phyloP scores from a whole-genome alignment of 306 rosid species.

The Abrus precatorius region DNA sequence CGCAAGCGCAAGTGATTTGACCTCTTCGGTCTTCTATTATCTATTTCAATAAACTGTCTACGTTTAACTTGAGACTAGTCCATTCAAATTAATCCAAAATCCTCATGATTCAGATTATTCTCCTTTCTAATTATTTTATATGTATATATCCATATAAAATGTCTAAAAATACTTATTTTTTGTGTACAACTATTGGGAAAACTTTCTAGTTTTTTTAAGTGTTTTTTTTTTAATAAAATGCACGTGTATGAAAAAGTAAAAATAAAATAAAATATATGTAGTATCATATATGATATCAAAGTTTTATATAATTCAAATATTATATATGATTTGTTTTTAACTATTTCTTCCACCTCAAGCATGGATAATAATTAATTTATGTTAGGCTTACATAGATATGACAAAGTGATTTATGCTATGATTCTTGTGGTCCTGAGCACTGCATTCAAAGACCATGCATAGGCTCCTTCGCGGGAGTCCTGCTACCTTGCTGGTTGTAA shows the following conservation, averaged over 20 bases:
- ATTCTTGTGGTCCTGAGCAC: conserved; percentile 50
- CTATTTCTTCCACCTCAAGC: conserved; percentile 2
- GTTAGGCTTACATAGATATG: neutral
- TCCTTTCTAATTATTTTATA: neutral
- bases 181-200: too few relatives aligned
- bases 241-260: too few relatives aligned
- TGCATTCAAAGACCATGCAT: conserved; percentile 21
- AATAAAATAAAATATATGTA: too few relatives aligned
- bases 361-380: conserved; percentile 38
- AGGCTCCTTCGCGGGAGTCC: conserved; percentile 34
- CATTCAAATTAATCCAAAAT: conserved; percentile 22
- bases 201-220: too few relatives aligned
- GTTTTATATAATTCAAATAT: too few relatives aligned
- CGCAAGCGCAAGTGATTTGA: conserved; percentile 6
- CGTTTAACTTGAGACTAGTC: conserved; percentile 10
- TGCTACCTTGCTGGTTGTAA: conserved; percentile 55
- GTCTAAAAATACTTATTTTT: too few relatives aligned
- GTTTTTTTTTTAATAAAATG: too few relatives aligned
- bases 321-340: neutral
- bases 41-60: neutral
- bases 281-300: too few relatives aligned
- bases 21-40: conserved; percentile 29
- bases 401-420: conserved; percentile 10
- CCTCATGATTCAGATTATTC: neutral
- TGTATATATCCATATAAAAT: neutral